Evolutionary conservation across 108 stramenopile species (phyloP).

Genomic region (Cyclotella cryptica): DNA sequence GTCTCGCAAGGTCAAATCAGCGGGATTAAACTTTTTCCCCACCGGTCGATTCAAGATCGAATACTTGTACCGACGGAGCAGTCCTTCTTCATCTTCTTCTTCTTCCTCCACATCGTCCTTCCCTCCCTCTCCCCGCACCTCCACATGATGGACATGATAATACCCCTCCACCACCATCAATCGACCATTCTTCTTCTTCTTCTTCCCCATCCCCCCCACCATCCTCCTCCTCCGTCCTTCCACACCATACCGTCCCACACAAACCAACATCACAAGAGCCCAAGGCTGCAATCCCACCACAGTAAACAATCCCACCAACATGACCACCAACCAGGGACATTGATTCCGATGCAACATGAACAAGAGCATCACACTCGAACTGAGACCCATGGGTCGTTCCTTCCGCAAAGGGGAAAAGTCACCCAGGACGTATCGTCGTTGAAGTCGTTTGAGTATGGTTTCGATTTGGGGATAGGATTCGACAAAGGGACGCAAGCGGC

Average conservation of each 20-base stretch:
- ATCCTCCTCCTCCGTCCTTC: conserved; percentile 58
- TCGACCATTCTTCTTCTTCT: too few species aligned
- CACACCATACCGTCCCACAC: conserved; percentile 53
- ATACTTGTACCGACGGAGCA: conserved; percentile 41
- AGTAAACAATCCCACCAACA: conserved; percentile 73
- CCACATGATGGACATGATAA: conserved; percentile 34
- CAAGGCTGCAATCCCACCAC: conserved; percentile 88
- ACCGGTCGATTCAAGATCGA: conserved; percentile 65
- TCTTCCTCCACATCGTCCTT: conserved; percentile 21
- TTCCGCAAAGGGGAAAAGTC: conserved; percentile 75
- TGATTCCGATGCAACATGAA: conserved; percentile 87
- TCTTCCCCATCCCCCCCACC: conserved; percentile 42
- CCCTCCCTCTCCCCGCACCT: conserved; percentile 31
- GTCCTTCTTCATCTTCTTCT: too few species aligned
- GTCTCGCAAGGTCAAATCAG: conserved; percentile 58
- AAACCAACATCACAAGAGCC: conserved; percentile 82
- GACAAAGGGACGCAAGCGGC: conserved; percentile 82
- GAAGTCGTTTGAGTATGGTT: conserved; percentile 56
- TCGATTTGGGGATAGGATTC: conserved; percentile 83
- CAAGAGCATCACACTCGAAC: conserved; percentile 71
- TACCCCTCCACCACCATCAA: conserved; percentile 32
- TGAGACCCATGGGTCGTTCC: conserved; percentile 63
- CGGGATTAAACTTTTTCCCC: conserved; percentile 57
- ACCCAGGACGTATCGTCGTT: conserved; percentile 79
- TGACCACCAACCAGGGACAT: conserved; percentile 55